Percentiles rank a stretch among this genome's conserved stretches.
phyloP scores from a whole-genome alignment of 257 asterid genomes.

The Phtheirospermum japonicum region DNA sequence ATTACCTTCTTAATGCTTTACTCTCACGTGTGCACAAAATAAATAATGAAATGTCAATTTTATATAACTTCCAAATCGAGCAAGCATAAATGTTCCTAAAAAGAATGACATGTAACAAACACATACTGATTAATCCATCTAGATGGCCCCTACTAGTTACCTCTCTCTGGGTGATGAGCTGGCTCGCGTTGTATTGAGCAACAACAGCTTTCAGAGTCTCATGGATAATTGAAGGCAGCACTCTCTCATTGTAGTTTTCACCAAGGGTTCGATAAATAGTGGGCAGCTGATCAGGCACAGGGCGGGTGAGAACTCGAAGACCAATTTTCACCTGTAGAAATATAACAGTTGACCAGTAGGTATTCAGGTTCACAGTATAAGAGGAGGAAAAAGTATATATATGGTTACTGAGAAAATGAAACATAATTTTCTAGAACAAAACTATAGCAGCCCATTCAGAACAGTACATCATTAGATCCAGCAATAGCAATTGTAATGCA shows the following conservation, averaged over 20 bases:
- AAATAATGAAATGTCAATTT: not conserved
- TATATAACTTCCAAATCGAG: not conserved
- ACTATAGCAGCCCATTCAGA: not conserved
- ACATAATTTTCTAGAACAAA: not conserved
- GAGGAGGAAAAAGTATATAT: conserved; percentile 6
- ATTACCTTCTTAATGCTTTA: too few species aligned
- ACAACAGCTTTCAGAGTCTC: conserved; percentile 91
- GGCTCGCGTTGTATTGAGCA: conserved; percentile 96
- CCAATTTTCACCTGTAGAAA: conserved; percentile 76
- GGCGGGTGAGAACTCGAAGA: conserved; percentile 88
- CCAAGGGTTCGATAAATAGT: conserved; percentile 76
- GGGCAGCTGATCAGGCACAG: conserved; percentile 76
- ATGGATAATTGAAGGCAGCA: conserved; percentile 82
- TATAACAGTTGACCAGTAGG: conserved; percentile 20
- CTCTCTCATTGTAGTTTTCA: conserved; percentile 78
- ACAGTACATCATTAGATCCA: not conserved
- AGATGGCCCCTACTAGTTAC: conserved; percentile 29
- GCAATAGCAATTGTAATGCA: not conserved
- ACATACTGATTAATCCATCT: not conserved
- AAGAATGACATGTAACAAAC: not conserved
- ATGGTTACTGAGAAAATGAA: not conserved
- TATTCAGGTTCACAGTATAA: conserved; percentile 3
- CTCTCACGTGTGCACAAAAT: too few species aligned
- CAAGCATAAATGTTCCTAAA: not conserved
- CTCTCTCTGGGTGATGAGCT: conserved; percentile 93